Evolutionary conservation across 176 grass and related monocot genomes (phyloP).

Genomic region (Carex cristatella): DNA sequence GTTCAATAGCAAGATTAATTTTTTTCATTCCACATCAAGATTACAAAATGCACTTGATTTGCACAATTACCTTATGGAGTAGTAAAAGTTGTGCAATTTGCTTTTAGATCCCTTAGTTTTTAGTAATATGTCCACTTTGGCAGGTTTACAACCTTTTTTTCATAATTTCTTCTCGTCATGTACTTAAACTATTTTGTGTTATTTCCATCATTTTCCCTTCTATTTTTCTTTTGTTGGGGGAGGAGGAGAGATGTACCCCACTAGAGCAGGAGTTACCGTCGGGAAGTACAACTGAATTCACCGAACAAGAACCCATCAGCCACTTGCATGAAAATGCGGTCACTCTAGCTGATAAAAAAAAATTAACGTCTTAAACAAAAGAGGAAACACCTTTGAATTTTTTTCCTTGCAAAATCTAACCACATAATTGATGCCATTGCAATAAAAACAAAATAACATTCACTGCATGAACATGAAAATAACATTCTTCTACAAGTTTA

Average conservation of each 20-base stretch:
- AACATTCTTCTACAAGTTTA: neutral
- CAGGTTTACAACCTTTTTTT: neutral
- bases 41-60: neutral
- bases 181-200: neutral
- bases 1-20: neutral
- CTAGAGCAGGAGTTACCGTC: slow-evolving; percentile 58
- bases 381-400: neutral
- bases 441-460: neutral
- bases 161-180: too few relatives aligned
- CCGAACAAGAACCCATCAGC: slow-evolving; percentile 76
- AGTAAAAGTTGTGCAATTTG: neutral
- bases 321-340: slow-evolving; percentile 83
- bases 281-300: slow-evolving; percentile 62
- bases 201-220: neutral
- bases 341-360: slow-evolving; percentile 63
- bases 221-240: neutral
- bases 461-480: neutral
- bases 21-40: neutral
- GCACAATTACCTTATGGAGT: neutral
- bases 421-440: neutral
- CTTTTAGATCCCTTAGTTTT: neutral
- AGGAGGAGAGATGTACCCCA: slow-evolving; percentile 44
- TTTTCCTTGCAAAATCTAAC: neutral
- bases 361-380: neutral
- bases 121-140: neutral